phyloP scores from a whole-genome alignment of 163 green algal species.

The Smithsoniella earleae region DNA sequence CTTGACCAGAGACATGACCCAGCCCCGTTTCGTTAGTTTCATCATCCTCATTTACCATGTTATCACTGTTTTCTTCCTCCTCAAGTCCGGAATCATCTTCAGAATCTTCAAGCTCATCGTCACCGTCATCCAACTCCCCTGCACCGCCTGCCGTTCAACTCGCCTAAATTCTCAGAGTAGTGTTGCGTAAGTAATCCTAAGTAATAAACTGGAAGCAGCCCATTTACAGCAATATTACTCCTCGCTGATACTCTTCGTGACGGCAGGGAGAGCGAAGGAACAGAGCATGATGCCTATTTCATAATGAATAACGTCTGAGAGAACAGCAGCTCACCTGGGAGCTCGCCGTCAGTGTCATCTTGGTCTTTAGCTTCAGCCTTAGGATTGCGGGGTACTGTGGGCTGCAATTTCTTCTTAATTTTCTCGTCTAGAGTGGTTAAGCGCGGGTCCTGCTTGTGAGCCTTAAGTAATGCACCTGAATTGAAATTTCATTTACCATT shows the following conservation, averaged over 20 bases:
- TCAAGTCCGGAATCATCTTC: conserved; percentile 24
- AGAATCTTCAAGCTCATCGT: conserved; percentile 33
- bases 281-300: not conserved
- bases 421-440: not conserved
- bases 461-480: conserved; percentile 5
- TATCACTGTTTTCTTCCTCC: conserved; percentile 28
- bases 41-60: conserved; percentile 25
- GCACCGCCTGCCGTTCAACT: conserved; percentile 30
- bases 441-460: not conserved
- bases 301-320: not conserved
- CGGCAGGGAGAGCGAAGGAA: not conserved
- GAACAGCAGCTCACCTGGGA: no score
- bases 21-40: not conserved
- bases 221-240: not conserved
- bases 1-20: not conserved
- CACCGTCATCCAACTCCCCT: conserved; percentile 29
- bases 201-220: not conserved
- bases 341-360: not conserved
- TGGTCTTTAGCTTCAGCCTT: not conserved
- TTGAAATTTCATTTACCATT: not conserved
- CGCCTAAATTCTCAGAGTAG: no score
- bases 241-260: conserved; percentile 31
- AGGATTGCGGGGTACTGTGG: not conserved
- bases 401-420: not conserved
- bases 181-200: not conserved